Conservation (phyloP, 331 rosid genomes). For the Malus hybrid region DNA sequence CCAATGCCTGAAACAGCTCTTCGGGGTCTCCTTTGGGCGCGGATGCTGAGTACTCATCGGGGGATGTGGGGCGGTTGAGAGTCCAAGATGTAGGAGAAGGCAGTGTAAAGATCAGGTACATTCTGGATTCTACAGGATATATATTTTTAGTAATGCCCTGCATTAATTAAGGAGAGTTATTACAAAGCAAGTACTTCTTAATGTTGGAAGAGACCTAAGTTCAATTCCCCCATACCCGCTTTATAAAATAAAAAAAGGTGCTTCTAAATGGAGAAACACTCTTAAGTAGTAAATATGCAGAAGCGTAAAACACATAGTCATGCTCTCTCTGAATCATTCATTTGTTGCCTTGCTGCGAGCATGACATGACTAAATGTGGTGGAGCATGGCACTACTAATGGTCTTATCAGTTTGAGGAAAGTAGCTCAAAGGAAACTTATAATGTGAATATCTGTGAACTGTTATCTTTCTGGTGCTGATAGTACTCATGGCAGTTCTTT, state of each 20-base stretch:
- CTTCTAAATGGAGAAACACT: no score
- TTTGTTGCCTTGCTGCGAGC: no score
- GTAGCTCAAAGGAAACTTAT: not conserved
- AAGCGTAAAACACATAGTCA: no score
- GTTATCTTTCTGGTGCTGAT: constrained; percentile 29
- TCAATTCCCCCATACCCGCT: no score
- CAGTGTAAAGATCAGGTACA: constrained; percentile 70
- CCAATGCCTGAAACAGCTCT: constrained; percentile 35
- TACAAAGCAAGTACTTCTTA: no score
- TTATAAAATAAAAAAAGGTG: no score
- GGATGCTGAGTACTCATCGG: constrained; percentile 35
- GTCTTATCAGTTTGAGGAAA: not conserved
- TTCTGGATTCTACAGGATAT: not conserved
- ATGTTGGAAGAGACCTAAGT: no score
- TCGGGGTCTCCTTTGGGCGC: constrained; percentile 38
- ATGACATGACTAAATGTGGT: no score
- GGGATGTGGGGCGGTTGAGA: constrained; percentile 49
- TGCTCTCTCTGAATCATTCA: no score
- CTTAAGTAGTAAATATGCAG: no score
- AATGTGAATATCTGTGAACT: not conserved
- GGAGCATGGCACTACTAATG: no score
- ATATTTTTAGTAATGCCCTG: not conserved
- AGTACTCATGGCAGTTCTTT: constrained; percentile 48
- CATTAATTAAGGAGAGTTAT: no score
- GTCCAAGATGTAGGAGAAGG: constrained; percentile 92